Base-by-base conservation (phyloP, 164 flowering plant genomes). In the Piper betle region DNA sequence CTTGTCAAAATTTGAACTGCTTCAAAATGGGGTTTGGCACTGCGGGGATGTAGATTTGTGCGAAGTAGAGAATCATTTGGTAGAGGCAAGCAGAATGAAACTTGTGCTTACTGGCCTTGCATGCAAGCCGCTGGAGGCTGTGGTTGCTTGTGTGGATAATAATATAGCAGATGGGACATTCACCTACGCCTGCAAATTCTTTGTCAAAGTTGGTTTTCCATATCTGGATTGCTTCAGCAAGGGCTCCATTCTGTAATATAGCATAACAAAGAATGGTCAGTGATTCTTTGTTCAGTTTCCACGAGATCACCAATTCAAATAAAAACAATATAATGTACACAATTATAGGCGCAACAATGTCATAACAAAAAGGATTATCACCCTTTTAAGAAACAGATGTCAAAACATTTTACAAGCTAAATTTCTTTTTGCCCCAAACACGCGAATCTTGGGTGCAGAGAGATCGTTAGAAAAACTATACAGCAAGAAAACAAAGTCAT, bases 161-260 rank as follows among this genome's bases (percentile, higher is more conserved):
- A 72, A 97, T 91, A 75, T 94, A 94, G 77, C 97, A 94, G 57
- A 94, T 91, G 17, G 99, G 99, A 68, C 99, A 94, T 70, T 94
- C 99, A 70, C 91, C 97, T 43, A 94, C 82, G 13, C 96, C 97
- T 80, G 86, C 85, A 69, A 91, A 94, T 74, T 84, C 96, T 75
- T 88, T 90, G 81, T 93, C 95, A 59, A 90, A 80, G 63, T 90
- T 93, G 61, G 79, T 79, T 65, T 90, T 90, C 97, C 98, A 93
- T 62, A 76, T 87, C 15, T 74, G 63, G 52, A 93, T 90, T 18
- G 97, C 94, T 77, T 90, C 97, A 50, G 94, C 96, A 61, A 90
- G 66, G 60, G 94, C 98, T 50, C 98, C 98, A 67, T 90, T 93
- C 98, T 92, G 76, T 68, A 74, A 53, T 66, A 15, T 25, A 25